phyloP scores from a whole-genome alignment of 2,329 filamentous ascomycete genomes.

The Chrysoporthe puriensis region DNA sequence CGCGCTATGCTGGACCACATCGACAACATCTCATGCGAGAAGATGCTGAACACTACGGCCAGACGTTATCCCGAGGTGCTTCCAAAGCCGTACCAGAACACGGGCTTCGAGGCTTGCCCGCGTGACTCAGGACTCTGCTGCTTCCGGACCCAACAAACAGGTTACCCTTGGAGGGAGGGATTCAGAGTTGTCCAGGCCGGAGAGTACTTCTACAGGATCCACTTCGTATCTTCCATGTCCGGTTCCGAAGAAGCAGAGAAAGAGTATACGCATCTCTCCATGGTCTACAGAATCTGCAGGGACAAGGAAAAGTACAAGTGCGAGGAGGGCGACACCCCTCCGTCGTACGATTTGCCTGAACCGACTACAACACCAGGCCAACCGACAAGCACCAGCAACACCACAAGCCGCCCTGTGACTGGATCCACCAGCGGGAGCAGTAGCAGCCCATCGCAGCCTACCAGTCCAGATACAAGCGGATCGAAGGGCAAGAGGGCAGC shows the following conservation, averaged over 20 bases:
- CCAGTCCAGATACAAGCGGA: too few relatives aligned
- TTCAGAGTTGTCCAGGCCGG: constrained; percentile 14
- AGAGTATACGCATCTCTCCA: background rate
- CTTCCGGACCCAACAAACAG: constrained; percentile 2
- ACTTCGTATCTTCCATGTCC: background rate
- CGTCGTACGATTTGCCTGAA: background rate
- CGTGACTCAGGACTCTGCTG: constrained; percentile 22
- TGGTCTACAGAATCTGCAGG: constrained; percentile 17
- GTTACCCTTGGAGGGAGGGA: background rate
- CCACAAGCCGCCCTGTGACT: background rate
- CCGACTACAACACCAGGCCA: background rate
- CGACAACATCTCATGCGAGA: constrained; percentile 13
- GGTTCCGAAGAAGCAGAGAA: background rate
- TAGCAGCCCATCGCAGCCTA: background rate
- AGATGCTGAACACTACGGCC: background rate
- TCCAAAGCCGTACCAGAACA: constrained; percentile 13
- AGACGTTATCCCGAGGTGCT: background rate
- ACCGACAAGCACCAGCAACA: background rate
- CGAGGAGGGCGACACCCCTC: background rate
- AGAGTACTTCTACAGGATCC: constrained; percentile 19
- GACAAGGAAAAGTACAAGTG: background rate
- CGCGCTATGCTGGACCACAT: background rate
- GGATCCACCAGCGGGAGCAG: background rate
- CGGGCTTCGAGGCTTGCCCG: constrained; percentile 12
- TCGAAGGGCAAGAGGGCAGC: background rate